phyloP scores from a whole-genome alignment of 1,284 basidiomycete species.

The Anthracocystis panici-leucophaei region DNA sequence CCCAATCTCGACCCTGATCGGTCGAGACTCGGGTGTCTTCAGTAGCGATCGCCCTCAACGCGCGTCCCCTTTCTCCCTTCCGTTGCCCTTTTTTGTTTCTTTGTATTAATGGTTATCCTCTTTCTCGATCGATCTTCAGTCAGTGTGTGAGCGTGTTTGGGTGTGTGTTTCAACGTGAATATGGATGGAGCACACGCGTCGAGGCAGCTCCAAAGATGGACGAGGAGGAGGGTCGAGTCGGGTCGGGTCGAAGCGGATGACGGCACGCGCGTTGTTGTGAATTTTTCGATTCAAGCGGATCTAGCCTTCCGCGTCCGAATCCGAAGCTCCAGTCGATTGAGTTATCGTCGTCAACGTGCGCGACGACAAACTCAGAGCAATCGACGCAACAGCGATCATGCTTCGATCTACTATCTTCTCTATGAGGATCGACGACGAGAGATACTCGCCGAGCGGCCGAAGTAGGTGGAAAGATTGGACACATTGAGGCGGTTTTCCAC shows the following conservation, averaged over 20 bases:
- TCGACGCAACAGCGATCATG: neutral
- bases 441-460: neutral
- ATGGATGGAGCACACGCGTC: conserved; percentile 7
- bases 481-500: neutral
- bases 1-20: neutral
- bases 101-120: conserved; percentile 56
- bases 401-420: neutral
- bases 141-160: conserved; percentile 2
- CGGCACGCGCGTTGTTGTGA: conserved; percentile 17
- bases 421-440: neutral
- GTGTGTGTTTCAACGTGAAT: neutral
- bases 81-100: conserved; percentile 39
- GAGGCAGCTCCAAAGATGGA: neutral
- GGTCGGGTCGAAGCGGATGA: neutral
- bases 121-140: conserved; percentile 23
- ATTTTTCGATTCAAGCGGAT: conserved; percentile 22
- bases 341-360: neutral
- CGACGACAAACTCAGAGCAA: neutral
- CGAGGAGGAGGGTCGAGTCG: neutral
- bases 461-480: neutral
- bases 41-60: conserved; percentile 14
- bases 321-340: neutral
- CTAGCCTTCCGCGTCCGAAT: conserved; percentile 5
- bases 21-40: neutral
- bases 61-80: conserved; percentile 16